Evolutionary conservation across 129 eudicot genomes (phyloP).

Genomic region (Sambucus nigra): DNA sequence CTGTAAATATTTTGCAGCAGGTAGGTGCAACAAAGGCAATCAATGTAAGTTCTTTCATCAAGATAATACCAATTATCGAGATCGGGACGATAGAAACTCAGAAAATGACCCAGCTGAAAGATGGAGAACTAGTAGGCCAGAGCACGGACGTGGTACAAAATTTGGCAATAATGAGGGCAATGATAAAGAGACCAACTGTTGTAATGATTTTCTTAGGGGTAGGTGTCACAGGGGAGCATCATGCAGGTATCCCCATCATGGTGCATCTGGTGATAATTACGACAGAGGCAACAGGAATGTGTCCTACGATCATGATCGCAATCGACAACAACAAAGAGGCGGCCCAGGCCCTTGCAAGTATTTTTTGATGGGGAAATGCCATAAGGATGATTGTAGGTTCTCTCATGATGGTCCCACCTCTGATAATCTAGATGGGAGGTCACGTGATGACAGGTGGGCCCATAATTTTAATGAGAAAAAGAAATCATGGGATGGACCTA

Average conservation of each 20-base stretch:
- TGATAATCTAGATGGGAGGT: constrained; percentile 19
- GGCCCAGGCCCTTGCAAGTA: constrained; percentile 44
- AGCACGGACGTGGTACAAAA: constrained; percentile 19
- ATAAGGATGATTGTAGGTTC: constrained; percentile 51
- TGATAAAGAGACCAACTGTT: constrained; percentile 13
- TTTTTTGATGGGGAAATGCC: constrained; percentile 64
- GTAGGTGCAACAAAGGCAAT: constrained; percentile 50
- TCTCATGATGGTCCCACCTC: constrained; percentile 52
- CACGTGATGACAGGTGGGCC: constrained; percentile 12
- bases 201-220: constrained; percentile 30
- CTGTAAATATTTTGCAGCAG: constrained; percentile 47
- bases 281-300: constrained; percentile 29
- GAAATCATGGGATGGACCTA: constrained; percentile 40
- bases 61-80: constrained; percentile 16
- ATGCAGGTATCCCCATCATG: constrained; percentile 42
- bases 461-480: constrained; percentile 20
- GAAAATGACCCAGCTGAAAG: constrained; percentile 20
- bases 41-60: constrained; percentile 45
- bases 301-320: constrained; percentile 31
- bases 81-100: constrained; percentile 20
- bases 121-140: constrained; percentile 23
- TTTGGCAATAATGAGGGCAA: constrained; percentile 24
- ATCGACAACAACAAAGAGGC: constrained; percentile 29
- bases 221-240: constrained; percentile 29
- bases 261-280: constrained; percentile 23